phyloP scores from a whole-genome alignment of 2,329 filamentous ascomycete species.

The Nemania sp. region DNA sequence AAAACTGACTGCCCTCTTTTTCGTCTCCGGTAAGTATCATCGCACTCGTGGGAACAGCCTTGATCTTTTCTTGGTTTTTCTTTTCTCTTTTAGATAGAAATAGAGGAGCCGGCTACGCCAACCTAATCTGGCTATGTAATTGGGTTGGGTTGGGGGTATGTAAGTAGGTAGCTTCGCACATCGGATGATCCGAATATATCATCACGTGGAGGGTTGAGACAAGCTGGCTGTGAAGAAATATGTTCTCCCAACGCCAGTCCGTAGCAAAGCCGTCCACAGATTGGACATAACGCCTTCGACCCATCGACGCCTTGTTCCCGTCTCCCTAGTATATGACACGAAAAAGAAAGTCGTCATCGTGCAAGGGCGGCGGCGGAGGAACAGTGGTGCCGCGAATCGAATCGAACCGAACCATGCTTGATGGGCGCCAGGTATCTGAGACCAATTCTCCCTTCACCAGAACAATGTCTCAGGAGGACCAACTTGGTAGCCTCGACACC shows the following conservation, averaged over 20 bases:
- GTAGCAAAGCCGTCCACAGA: not conserved
- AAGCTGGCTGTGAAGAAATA: not conserved
- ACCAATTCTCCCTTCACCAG: not conserved
- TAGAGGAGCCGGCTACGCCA: not conserved
- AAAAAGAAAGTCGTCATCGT: constrained; percentile 10
- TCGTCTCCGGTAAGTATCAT: too few species aligned
- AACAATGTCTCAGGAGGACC: not conserved
- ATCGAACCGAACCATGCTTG: not conserved
- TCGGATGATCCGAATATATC: not conserved
- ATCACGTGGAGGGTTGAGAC: not conserved
- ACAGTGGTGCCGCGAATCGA: not conserved
- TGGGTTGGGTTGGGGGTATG: too few species aligned
- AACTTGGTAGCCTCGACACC: not conserved
- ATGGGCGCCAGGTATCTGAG: not conserved
- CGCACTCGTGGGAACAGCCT: too few species aligned
- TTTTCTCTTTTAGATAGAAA: not conserved
- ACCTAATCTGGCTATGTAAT: not conserved
- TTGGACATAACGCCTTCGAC: not conserved
- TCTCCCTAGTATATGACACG: constrained; percentile 16
- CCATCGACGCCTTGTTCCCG: not conserved
- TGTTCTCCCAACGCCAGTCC: constrained; percentile 1
- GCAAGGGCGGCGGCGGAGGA: not conserved
- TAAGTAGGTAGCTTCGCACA: too few species aligned
- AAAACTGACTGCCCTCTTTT: too few species aligned
- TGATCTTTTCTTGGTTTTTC: too few species aligned